Base-by-base conservation (phyloP, 2,329 filamentous ascomycete genomes). In the Claviceps quebecensis region DNA sequence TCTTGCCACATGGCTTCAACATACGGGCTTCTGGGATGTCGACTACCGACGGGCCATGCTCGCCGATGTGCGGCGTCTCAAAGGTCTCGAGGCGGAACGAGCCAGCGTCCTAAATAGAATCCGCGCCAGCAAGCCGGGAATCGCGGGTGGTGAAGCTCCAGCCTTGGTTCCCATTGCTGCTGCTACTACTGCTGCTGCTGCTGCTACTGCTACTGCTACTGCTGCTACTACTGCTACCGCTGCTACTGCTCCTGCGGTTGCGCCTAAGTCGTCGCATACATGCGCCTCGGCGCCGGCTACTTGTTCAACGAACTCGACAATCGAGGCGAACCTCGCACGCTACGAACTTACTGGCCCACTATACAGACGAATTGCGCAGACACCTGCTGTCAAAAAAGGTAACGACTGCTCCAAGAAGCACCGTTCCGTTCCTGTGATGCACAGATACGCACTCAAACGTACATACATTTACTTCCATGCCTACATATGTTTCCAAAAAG, bases 11-110 rank as follows among this genome's bases (percentile, higher is more conserved):
- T 63, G 60, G 61, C 53, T 63, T 14, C 47, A 59, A n/a, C 51
- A 61, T 26, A 62, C 61, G 1, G 47, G 59, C 17, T 63, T 52
- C 50, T 60, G 59, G 46, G 55, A 63, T 44, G 2, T 40, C 11
- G 45, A 48, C 4, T 50, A 59, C 37, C 57, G 60, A 17, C 51
- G 46, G 4, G 54, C 50, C 9, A 49, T 56, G 1, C 53, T 63
- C 34, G 29, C 50, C 4, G 38, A 48, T 3, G 41, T 59, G 39
- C 51, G 54, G 34, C 54, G 56, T 34, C 54, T 61, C 3, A 50
- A 50, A 13, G 47, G 41, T 8, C 50, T 61, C 16, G 57, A 62
- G 8, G 53, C 55, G 13, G 56, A 60, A 48, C 55, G 54, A n/a
- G 47, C 43, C 3, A 55, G 50, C 38, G 52, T 62, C 29, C 44